Conservation (phyloP, 352 stramenopile species). For the Globisporangium cystogenes region DNA sequence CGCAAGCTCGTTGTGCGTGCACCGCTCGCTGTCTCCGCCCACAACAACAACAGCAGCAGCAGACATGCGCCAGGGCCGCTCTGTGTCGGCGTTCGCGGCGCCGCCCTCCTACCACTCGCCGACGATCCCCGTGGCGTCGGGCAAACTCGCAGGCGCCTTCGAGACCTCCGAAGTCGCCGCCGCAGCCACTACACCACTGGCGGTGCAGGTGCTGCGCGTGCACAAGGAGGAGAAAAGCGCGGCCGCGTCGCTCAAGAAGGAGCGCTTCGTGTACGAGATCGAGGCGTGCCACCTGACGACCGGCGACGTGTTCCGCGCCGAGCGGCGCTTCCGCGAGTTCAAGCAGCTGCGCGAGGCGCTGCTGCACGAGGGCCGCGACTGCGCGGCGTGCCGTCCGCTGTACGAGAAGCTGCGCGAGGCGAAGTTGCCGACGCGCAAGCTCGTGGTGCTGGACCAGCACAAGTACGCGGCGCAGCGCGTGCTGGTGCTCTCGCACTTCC, state of each 20-base stretch:
- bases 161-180: not conserved
- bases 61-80: constrained; percentile 4
- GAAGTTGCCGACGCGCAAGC: constrained; percentile 37
- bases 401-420: constrained; percentile 43
- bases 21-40: no score
- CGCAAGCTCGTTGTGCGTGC: no score
- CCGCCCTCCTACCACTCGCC: constrained; percentile 8
- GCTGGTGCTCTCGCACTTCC: constrained; percentile 59
- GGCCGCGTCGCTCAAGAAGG: constrained; percentile 41
- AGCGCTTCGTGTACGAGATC: constrained; percentile 70
- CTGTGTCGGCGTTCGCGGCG: constrained; percentile 2
- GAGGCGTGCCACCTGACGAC: constrained; percentile 61
- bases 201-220: constrained; percentile 56
- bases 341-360: constrained; percentile 59
- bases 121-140: constrained; percentile 8
- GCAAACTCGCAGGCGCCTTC: not conserved
- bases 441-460: constrained; percentile 50
- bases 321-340: constrained; percentile 65
- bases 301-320: constrained; percentile 42
- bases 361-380: constrained; percentile 48
- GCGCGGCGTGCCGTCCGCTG: constrained; percentile 38
- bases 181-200: constrained; percentile 16
- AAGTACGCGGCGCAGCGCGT: constrained; percentile 55
- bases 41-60: no score
- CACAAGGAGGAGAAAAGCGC: constrained; percentile 44